phyloP scores from a whole-genome alignment of 208 protist genomes.

The Leishmania major region DNA sequence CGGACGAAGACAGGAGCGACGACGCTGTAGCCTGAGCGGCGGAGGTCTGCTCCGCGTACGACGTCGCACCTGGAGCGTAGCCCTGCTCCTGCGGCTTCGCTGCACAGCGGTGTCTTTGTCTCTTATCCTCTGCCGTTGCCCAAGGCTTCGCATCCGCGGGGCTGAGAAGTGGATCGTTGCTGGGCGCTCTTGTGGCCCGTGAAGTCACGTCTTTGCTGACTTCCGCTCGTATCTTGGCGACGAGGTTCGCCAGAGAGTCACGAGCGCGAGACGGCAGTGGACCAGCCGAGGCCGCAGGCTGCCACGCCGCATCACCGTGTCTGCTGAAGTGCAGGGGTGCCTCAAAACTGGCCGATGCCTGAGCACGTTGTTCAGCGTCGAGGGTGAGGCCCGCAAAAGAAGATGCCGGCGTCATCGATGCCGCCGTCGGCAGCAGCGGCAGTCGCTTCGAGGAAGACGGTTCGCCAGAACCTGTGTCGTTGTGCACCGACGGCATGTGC shows the following conservation, averaged over 20 bases:
- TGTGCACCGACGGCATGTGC: background rate
- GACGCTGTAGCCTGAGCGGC: background rate
- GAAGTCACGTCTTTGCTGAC: conserved; percentile 8
- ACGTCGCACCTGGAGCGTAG: background rate
- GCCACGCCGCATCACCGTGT: background rate
- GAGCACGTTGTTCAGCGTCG: background rate
- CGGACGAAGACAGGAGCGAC: background rate
- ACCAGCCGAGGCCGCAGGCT: background rate
- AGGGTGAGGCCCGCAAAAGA: background rate
- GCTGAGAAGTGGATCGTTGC: background rate
- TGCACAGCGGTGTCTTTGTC: background rate
- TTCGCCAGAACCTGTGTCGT: background rate
- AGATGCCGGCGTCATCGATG: background rate
- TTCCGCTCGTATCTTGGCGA: conserved; percentile 29
- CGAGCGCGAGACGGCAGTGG: background rate
- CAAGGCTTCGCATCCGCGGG: background rate
- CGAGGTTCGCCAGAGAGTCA: conserved; percentile 19
- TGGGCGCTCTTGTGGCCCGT: background rate
- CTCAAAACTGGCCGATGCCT: background rate
- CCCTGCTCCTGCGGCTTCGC: background rate
- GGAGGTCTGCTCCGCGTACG: background rate
- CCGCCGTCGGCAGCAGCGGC: conserved; percentile 6
- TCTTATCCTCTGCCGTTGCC: background rate
- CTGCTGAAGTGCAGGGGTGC: background rate
- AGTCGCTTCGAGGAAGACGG: conserved; percentile 1